These are phyloP conservation scores for Chrysopogon serrulatus DNA, from an alignment of 176 grass and related monocot genomes.

Conservation along the genomic window DNA sequence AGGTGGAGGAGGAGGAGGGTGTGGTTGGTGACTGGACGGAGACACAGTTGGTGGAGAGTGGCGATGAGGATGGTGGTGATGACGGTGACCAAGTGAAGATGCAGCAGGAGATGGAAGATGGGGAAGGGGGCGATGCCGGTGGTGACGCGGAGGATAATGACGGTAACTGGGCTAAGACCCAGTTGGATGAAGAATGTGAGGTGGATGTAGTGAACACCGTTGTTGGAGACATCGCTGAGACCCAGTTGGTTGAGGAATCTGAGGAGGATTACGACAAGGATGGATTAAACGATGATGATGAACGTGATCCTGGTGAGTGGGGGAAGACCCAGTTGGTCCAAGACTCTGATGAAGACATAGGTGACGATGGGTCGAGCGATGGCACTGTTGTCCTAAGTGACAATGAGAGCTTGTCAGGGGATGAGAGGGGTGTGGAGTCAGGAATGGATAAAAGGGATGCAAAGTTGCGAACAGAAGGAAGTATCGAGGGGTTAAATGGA, in stretches of 20 bases:
- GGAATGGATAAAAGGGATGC: background rate
- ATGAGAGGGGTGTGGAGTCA: background rate
- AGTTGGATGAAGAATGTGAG: constrained; percentile 17
- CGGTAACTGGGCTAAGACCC: background rate
- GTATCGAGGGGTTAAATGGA: background rate
- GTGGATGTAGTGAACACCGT: background rate
- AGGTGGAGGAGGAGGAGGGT: background rate
- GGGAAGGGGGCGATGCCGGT: background rate
- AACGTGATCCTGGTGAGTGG: background rate
- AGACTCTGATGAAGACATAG: constrained; percentile 28
- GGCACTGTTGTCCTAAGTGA: constrained; percentile 29
- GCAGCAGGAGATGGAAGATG: background rate
- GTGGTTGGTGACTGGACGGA: constrained; percentile 15
- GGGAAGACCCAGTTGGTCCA: constrained; percentile 41
- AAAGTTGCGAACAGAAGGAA: background rate
- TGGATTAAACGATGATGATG: background rate
- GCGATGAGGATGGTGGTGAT: background rate
- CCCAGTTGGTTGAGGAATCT: constrained; percentile 33
- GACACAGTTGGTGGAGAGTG: constrained; percentile 30
- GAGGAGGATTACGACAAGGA: background rate
- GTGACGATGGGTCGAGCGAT: background rate
- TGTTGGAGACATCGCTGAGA: background rate
- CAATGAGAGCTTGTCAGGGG: background rate
- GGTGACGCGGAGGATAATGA: background rate
- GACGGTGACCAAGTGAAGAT: background rate